These are phyloP conservation scores for Solanum appendiculatum DNA, from an alignment of 257 asterid genomes.

Conservation along the genomic window DNA sequence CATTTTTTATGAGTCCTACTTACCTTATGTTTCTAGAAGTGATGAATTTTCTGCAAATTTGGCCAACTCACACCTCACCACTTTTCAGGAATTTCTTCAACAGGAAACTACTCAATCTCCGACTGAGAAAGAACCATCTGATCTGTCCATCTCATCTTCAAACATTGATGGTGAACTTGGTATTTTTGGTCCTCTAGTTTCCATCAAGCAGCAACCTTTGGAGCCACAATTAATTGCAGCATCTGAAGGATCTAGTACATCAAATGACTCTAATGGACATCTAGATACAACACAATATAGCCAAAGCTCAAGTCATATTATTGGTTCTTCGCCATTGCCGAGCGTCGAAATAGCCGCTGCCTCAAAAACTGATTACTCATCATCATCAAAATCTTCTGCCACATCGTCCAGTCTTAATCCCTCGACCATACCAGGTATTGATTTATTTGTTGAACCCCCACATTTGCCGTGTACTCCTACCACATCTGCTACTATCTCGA, in stretches of 20 bases:
- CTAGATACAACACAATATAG: neutral
- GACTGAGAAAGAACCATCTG: neutral
- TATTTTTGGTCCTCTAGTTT: neutral
- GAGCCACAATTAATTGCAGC: neutral
- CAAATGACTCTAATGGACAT: neutral
- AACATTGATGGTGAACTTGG: neutral
- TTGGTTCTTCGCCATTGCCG: neutral
- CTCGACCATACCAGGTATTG: neutral
- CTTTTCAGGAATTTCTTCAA: neutral
- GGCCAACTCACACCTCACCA: neutral
- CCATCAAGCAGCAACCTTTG: neutral
- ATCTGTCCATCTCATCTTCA: neutral
- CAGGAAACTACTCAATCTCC: neutral
- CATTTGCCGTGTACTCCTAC: neutral
- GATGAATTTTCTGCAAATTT: neutral
- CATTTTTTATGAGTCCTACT: neutral
- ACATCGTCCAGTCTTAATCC: neutral
- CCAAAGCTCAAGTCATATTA: neutral
- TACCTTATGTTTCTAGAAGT: neutral
- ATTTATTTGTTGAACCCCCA: neutral
- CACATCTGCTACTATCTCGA: neutral
- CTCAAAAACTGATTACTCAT: neutral
- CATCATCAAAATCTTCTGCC: neutral
- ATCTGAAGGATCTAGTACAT: neutral
- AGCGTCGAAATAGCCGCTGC: neutral